Conservation (phyloP, 2,329 filamentous ascomycete genomes). For the Seiridium cupressi region DNA sequence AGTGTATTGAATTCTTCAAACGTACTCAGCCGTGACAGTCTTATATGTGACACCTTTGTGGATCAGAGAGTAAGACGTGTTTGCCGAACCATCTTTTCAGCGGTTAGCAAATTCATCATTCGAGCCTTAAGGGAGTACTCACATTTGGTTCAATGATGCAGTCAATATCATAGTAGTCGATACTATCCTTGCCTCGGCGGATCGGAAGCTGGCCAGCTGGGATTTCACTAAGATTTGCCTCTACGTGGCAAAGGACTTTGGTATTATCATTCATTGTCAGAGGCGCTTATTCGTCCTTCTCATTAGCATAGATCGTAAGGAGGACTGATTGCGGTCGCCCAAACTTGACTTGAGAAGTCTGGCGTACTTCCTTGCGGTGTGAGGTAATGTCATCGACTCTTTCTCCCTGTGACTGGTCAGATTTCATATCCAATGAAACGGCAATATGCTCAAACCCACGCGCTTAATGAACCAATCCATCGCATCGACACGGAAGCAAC, state of each 20-base stretch:
- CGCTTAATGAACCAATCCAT: slow-evolving; percentile 44
- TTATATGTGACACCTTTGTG: background rate
- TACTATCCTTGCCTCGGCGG: slow-evolving; percentile 32
- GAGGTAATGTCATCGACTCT: slow-evolving; percentile 40
- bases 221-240: slow-evolving; percentile 39
- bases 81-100: background rate
- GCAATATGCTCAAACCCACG: slow-evolving; percentile 16
- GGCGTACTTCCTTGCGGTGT: slow-evolving; percentile 22
- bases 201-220: slow-evolving; percentile 32
- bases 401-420: slow-evolving; percentile 21
- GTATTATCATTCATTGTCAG: slow-evolving; percentile 34
- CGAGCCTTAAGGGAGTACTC: slow-evolving; percentile 8
- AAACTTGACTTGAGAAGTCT: slow-evolving; percentile 25
- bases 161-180: slow-evolving; percentile 36
- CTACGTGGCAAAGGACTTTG: slow-evolving; percentile 32
- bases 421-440: background rate
- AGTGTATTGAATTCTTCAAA: no score
- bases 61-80: background rate
- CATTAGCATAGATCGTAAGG: slow-evolving; percentile 34
- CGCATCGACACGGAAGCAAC: slow-evolving; percentile 14
- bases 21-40: background rate
- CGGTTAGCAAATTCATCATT: background rate
- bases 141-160: slow-evolving; percentile 40
- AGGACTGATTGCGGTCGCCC: slow-evolving; percentile 32
- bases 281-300: slow-evolving; percentile 26